A percentile compares a stretch with the other conserved stretches of the same genome.
Evolutionary conservation across 2,329 filamentous ascomycete species (phyloP).

Genomic region (Colletotrichum echinochloae): DNA sequence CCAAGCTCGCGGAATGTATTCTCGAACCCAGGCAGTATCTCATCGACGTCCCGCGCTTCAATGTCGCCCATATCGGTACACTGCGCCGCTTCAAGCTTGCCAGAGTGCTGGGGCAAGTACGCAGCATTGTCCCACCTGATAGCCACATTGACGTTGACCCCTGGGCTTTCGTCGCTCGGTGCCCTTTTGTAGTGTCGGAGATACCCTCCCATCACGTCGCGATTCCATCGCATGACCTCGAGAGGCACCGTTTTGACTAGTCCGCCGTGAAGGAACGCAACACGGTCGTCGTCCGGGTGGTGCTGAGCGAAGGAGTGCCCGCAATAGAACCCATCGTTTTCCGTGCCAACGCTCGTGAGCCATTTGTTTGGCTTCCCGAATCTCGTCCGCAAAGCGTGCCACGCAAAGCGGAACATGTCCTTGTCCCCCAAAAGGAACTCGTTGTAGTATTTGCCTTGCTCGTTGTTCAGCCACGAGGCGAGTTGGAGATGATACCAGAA

Average conservation of each 20-base stretch:
- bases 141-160: conserved; percentile 22
- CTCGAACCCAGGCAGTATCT: conserved; percentile 31
- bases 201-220: conserved; percentile 27
- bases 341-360: conserved; percentile 29
- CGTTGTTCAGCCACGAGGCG: conserved; percentile 33
- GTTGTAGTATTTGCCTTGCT: conserved; percentile 29
- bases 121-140: conserved; percentile 31
- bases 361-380: conserved; percentile 30
- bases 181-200: conserved; percentile 26
- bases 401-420: conserved; percentile 37
- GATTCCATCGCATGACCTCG: conserved; percentile 30
- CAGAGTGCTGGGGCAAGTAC: conserved; percentile 19
- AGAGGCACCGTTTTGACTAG: conserved; percentile 27
- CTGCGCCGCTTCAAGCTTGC: conserved; percentile 17
- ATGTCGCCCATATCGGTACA: conserved; percentile 32
- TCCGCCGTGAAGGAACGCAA: conserved; percentile 29
- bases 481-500: conserved; percentile 37
- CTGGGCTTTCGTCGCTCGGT: conserved; percentile 21
- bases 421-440: conserved; percentile 30
- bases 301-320: conserved; percentile 33
- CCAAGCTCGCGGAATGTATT: conserved; percentile 26
- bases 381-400: conserved; percentile 18
- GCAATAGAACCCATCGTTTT: conserved; percentile 32
- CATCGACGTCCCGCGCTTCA: conserved; percentile 19
- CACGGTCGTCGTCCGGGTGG: conserved; percentile 30